phyloP scores from a whole-genome alignment of 176 grass and related monocot species.

The Oryza longistaminata region DNA sequence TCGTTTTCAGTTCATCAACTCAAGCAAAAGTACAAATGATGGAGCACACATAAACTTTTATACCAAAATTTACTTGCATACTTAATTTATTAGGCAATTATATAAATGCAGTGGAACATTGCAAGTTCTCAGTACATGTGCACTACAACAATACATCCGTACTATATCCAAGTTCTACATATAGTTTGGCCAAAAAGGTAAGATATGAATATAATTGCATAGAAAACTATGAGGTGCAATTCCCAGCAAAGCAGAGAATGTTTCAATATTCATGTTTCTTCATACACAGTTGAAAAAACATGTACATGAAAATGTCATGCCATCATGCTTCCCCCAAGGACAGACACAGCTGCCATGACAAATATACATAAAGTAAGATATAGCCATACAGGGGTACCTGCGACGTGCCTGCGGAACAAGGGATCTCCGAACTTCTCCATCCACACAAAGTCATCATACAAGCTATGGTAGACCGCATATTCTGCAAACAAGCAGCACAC shows the following conservation, averaged over 20 bases:
- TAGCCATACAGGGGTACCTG: constrained; percentile 44
- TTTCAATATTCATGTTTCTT: background rate
- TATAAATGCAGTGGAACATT: too few species aligned
- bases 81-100: background rate
- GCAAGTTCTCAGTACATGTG: background rate
- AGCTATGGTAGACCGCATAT: constrained; percentile 82
- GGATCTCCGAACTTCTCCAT: constrained; percentile 91
- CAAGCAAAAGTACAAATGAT: background rate
- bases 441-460: constrained; percentile 91
- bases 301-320: background rate
- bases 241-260: background rate
- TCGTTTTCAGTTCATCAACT: background rate
- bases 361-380: background rate
- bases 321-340: background rate
- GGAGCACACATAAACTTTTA: background rate
- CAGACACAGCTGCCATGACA: background rate
- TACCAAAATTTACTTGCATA: background rate
- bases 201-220: constrained; percentile 5
- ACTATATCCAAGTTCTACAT: background rate
- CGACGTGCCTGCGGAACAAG: constrained; percentile 74
- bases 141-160: background rate
- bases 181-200: background rate
- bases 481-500: constrained; percentile 45
- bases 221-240: background rate
- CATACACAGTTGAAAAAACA: constrained; percentile 4